Conservation (phyloP, 345 rosid genomes). For the Syzygium jambos region DNA sequence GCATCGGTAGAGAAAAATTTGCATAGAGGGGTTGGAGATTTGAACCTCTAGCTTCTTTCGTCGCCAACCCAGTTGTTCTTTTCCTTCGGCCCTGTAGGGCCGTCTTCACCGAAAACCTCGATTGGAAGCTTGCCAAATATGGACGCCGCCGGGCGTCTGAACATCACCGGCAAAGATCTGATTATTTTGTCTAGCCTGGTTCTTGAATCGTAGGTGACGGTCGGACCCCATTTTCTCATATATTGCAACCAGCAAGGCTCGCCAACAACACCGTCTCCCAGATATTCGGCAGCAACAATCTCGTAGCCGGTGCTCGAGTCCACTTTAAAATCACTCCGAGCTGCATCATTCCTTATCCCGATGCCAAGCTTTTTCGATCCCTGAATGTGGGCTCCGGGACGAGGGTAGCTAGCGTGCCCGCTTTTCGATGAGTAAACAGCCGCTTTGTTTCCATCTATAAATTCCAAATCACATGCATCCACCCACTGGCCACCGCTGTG, state of each 20-base stretch:
- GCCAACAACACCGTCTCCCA: slow-evolving; percentile 27
- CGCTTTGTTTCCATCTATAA: slow-evolving; percentile 46
- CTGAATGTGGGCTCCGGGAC: slow-evolving; percentile 57
- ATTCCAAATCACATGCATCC: slow-evolving; percentile 61
- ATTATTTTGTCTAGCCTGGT: slow-evolving; percentile 42
- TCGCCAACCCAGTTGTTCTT: slow-evolving; percentile 89
- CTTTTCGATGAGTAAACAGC: slow-evolving; percentile 54
- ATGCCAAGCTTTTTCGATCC: slow-evolving; percentile 54
- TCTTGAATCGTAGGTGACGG: slow-evolving; percentile 47
- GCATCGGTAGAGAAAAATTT: neutral
- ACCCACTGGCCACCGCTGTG: slow-evolving; percentile 89
- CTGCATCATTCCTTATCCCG: slow-evolving; percentile 75
- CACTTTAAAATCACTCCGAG: slow-evolving; percentile 26
- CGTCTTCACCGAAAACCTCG: slow-evolving; percentile 69
- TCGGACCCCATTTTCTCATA: slow-evolving; percentile 91
- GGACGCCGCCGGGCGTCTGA: slow-evolving; percentile 23
- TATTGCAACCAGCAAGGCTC: slow-evolving; percentile 80
- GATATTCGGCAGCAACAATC: slow-evolving; percentile 65
- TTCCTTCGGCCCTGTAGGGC: slow-evolving; percentile 94
- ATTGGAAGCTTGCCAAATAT: slow-evolving; percentile 40
- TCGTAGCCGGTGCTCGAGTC: slow-evolving; percentile 66
- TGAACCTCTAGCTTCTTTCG: slow-evolving; percentile 36
- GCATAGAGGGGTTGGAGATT: neutral
- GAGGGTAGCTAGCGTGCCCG: slow-evolving; percentile 84
- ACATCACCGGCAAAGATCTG: slow-evolving; percentile 30